A percentile compares a stretch with the other conserved stretches of the same genome.
phyloP scores from a whole-genome alignment of 2,329 filamentous ascomycete species.

The Fusarium papillatum region DNA sequence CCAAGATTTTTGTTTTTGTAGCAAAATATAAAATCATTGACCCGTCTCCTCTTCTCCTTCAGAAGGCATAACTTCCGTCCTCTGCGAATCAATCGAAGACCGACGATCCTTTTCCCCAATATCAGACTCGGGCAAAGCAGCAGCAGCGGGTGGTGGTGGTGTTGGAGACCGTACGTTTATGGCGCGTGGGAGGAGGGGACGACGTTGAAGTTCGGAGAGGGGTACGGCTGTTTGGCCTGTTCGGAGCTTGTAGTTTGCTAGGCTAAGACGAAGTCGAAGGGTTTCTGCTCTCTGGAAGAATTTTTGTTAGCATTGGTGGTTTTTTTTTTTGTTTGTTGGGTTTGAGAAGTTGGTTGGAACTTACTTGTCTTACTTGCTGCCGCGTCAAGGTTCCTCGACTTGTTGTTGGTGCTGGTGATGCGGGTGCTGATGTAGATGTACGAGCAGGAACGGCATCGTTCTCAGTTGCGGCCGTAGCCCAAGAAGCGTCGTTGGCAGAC shows the following conservation, averaged over 20 bases:
- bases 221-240: constrained; percentile 79
- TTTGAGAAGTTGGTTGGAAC: constrained; percentile 13
- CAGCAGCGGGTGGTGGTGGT: constrained; percentile 3
- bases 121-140: not conserved
- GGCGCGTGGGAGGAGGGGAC: constrained; percentile 44
- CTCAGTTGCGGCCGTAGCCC: constrained; percentile 64
- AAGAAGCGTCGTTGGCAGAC: constrained; percentile 61
- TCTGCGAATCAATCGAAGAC: constrained; percentile 33
- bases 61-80: constrained; percentile 26
- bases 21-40: not conserved
- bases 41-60: constrained; percentile 10
- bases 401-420: constrained; percentile 12
- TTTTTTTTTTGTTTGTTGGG: too few species aligned
- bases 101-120: constrained; percentile 16
- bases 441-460: constrained; percentile 50
- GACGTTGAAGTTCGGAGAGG: constrained; percentile 68
- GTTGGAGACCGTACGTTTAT: constrained; percentile 44
- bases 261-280: constrained; percentile 75
- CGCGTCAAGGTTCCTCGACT: constrained; percentile 56
- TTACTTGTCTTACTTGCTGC: constrained; percentile 66
- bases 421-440: constrained; percentile 11
- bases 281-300: constrained; percentile 66
- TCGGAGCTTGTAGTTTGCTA: constrained; percentile 81
- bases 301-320: constrained; percentile 16
- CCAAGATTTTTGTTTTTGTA: not conserved